These are phyloP conservation scores for Ceratocystis cubensis DNA, from an alignment of 2,329 filamentous ascomycete genomes.

Conservation along the genomic window DNA sequence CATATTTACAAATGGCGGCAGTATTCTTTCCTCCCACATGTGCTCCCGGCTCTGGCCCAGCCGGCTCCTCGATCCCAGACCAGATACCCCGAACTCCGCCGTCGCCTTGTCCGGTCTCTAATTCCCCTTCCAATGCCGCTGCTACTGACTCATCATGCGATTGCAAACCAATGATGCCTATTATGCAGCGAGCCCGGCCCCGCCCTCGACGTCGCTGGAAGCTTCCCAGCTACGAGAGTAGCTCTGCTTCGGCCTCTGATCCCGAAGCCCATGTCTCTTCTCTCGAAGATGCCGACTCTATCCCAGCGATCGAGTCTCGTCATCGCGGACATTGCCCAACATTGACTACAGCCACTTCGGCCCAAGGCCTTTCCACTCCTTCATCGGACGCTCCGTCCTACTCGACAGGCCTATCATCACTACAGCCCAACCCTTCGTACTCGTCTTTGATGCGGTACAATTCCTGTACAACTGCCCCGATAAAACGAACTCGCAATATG, in stretches of 20 bases:
- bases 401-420: constrained; percentile 8
- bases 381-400: constrained; percentile 9
- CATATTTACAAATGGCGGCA: constrained; percentile 14
- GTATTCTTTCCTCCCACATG: constrained; percentile 4
- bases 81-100: neutral
- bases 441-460: constrained; percentile 8
- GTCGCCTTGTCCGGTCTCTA: neutral
- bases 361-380: neutral
- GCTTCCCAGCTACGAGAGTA: constrained; percentile 4
- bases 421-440: constrained; percentile 12
- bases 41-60: neutral
- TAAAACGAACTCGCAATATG: neutral
- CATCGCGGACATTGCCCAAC: constrained; percentile 6
- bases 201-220: constrained; percentile 9
- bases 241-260: neutral
- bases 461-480: constrained; percentile 13
- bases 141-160: neutral
- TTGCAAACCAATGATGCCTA: neutral
- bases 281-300: neutral
- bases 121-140: neutral
- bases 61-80: neutral
- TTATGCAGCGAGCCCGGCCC: constrained; percentile 16
- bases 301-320: neutral
- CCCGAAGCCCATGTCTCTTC: neutral
- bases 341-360: neutral